These are phyloP conservation scores for Cyanophora paradoxa DNA, from an alignment of 78 protist genomes.

Conservation along the genomic window DNA sequence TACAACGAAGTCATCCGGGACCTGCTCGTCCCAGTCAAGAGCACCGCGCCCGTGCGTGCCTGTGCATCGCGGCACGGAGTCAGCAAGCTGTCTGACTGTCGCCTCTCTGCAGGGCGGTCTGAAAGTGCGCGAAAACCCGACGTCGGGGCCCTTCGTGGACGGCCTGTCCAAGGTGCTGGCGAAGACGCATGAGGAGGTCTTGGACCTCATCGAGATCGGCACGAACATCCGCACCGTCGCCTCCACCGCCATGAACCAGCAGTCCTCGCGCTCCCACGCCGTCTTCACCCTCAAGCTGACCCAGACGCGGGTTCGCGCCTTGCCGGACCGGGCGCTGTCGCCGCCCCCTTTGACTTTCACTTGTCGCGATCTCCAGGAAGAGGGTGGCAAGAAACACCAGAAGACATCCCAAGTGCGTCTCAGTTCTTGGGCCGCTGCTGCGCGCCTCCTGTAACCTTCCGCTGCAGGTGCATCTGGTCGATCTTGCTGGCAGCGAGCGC, in stretches of 20 bases:
- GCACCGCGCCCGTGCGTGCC: too few relatives aligned
- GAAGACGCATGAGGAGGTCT: background rate
- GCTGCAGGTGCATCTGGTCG: constrained; percentile 16
- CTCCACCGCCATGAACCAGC: constrained; percentile 63
- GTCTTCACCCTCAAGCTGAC: constrained; percentile 32
- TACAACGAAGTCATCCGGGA: constrained; percentile 67
- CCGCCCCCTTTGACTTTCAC: too few relatives aligned
- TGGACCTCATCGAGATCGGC: background rate
- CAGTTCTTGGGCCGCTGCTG: too few relatives aligned
- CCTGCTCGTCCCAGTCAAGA: constrained; percentile 29
- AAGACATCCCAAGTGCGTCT: too few relatives aligned
- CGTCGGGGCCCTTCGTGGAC: constrained; percentile 7
- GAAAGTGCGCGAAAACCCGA: constrained; percentile 20
- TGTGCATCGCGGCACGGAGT: too few relatives aligned
- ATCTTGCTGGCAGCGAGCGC: constrained; percentile 69
- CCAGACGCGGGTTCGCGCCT: too few relatives aligned
- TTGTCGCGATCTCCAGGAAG: too few relatives aligned
- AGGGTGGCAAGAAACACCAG: too few relatives aligned
- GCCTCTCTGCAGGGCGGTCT: too few relatives aligned
- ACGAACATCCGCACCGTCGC: constrained; percentile 44
- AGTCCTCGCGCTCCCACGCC: constrained; percentile 55
- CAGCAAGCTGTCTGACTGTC: too few relatives aligned
- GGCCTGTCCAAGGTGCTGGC: background rate
- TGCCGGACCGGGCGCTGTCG: too few relatives aligned
- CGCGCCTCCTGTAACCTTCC: too few relatives aligned